Evolutionary conservation across 2,329 filamentous ascomycete species (phyloP), one percentile per base, ranked within the genome.

Genomic region (Simplicillium sp.): DNA sequence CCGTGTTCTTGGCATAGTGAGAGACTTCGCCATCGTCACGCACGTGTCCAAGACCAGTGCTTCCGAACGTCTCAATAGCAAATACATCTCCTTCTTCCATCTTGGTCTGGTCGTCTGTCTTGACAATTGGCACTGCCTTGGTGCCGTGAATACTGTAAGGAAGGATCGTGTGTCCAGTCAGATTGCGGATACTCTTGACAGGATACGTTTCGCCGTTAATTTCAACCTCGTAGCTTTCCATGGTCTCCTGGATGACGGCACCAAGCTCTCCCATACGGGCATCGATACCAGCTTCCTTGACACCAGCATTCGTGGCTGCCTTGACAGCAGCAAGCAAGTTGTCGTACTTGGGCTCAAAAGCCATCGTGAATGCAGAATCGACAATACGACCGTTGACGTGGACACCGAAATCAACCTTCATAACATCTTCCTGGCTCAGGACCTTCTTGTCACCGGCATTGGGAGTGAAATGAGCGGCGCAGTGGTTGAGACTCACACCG

Each of bases 21-120:
- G 87, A 95, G 14, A 80, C 78, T 70, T 94, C 89, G 64, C 87
- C 84, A 64, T 95, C 87, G 56, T 96, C 88, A 49, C 79, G 70
- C 42, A 95, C 86, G 56, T 86, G 84, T 49, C 88, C 89, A 58
- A 87, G 89, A 48, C 89, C 90, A 16, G 89, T 96, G 59, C 84
- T 92, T 45, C 89, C 90, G 61, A 96, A 96, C 0, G 89, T 96
- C 68, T 96, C 89, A 52, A 96, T 94, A 48, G 89, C 89, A 61
- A 94, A 97, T 14, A 88, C 82, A 57, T 97, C 89, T 34, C 88
- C 88, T 65, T 96, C 90, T 66, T 96, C 89, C 90, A 97, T 97
- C 73, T 94, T 95, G 39, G 87, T 94, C 59, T 82, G 80, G 55
- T 94, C 87, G 46, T 77, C 77, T 46, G 80, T 82, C 70, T 94